Evolutionary conservation across 202 grass and related monocot species (phyloP).

Genomic region (Alloteropsis angusta): DNA sequence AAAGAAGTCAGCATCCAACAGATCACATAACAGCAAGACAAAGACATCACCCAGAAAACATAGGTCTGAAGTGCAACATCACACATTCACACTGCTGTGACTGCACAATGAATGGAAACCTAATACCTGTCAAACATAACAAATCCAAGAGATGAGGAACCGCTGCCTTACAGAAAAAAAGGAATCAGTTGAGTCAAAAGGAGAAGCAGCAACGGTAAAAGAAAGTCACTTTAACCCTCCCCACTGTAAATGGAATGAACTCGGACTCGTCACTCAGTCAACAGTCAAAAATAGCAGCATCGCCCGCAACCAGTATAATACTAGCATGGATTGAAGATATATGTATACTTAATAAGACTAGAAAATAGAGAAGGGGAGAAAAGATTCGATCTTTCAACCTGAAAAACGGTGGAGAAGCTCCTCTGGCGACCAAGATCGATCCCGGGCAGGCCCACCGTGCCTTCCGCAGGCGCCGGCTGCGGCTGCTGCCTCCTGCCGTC

Average conservation of each 20-base stretch:
- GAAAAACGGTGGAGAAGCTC: constrained; percentile 55
- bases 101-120: not conserved
- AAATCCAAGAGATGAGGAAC: not conserved
- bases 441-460: constrained; percentile 36
- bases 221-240: not conserved
- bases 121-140: not conserved
- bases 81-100: not conserved
- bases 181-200: not conserved
- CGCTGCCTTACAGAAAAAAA: not conserved
- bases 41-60: not conserved
- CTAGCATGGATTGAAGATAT: not conserved
- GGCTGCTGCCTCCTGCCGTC: constrained; percentile 39
- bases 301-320: not conserved
- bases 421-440: constrained; percentile 48
- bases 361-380: not conserved
- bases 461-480: constrained; percentile 1
- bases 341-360: not conserved
- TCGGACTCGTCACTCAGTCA: not conserved
- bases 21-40: not conserved
- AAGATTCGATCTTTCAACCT: constrained; percentile 46
- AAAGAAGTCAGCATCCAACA: not conserved
- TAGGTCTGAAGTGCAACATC: not conserved
- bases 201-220: not conserved
- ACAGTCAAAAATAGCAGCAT: constrained; percentile 15
- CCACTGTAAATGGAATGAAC: not conserved